Percentiles rank a stretch among this genome's conserved stretches.
Evolutionary conservation across 1,139 yeast species (phyloP).

Genomic region (Taphrina confusa): DNA sequence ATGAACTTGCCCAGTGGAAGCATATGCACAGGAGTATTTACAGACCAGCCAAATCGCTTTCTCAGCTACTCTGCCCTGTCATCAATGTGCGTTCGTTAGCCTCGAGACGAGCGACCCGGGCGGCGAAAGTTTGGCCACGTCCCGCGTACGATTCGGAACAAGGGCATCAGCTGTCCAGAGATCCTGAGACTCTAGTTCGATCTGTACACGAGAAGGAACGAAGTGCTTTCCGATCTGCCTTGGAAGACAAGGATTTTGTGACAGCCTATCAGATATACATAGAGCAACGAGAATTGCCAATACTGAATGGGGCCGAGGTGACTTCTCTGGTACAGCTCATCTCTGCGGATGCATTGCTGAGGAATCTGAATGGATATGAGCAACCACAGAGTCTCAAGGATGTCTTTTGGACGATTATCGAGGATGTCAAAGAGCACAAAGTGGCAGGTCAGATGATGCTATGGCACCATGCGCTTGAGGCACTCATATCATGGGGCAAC

Average conservation of each 20-base stretch:
- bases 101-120: slow-evolving; percentile 9
- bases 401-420: slow-evolving; percentile 24
- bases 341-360: slow-evolving; percentile 28
- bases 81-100: background rate
- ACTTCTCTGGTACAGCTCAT: slow-evolving; percentile 31
- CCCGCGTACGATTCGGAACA: background rate
- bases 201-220: slow-evolving; percentile 30
- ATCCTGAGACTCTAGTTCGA: slow-evolving; percentile 18
- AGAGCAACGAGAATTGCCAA: slow-evolving; percentile 11
- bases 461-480: slow-evolving; percentile 21
- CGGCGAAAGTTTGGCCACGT: slow-evolving; percentile 6
- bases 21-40: no score
- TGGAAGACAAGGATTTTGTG: slow-evolving; percentile 7
- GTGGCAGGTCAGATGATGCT: slow-evolving; percentile 24
- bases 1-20: no score
- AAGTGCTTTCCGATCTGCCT: slow-evolving; percentile 14
- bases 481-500: slow-evolving; percentile 11
- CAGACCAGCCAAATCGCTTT: background rate
- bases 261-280: slow-evolving; percentile 26
- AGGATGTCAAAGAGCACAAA: slow-evolving; percentile 14
- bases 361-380: slow-evolving; percentile 12
- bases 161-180: slow-evolving; percentile 2
- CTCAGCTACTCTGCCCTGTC: slow-evolving; percentile 1
- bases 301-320: slow-evolving; percentile 24
- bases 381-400: slow-evolving; percentile 27